These are phyloP conservation scores for Yamadazyma dendronema DNA, from an alignment of 1,139 yeast genomes.

Conservation along the genomic window DNA sequence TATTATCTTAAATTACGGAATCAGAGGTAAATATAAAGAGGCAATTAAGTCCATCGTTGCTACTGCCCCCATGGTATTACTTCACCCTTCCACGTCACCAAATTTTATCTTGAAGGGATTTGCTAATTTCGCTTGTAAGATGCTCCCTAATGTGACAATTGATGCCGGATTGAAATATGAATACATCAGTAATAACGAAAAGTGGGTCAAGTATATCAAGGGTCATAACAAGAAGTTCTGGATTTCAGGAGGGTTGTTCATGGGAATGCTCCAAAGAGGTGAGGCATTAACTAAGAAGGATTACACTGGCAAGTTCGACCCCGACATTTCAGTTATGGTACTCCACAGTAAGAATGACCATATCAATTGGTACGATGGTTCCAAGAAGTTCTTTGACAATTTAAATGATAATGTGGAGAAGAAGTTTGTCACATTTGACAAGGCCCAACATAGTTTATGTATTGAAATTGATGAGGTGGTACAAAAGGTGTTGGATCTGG, in stretches of 20 bases:
- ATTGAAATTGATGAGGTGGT: slow-evolving; percentile 43
- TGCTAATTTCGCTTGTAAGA: slow-evolving; percentile 47
- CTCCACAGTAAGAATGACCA: slow-evolving; percentile 41
- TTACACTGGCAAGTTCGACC: slow-evolving; percentile 42
- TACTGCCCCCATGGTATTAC: slow-evolving; percentile 64
- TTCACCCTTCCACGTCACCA: slow-evolving; percentile 62
- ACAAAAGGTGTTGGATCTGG: slow-evolving; percentile 20
- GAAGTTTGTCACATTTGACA: slow-evolving; percentile 26
- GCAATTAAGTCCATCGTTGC: slow-evolving; percentile 56
- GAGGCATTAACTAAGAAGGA: slow-evolving; percentile 43
- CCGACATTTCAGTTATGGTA: slow-evolving; percentile 47
- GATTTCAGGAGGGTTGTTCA: slow-evolving; percentile 41
- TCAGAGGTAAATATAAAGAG: slow-evolving; percentile 58
- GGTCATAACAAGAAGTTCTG: slow-evolving; percentile 40
- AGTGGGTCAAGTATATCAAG: slow-evolving; percentile 45
- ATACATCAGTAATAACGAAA: slow-evolving; percentile 53
- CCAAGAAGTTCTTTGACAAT: slow-evolving; percentile 45
- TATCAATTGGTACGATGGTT: slow-evolving; percentile 56
- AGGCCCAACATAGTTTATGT: slow-evolving; percentile 45
- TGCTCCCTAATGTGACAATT: slow-evolving; percentile 54
- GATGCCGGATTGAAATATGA: slow-evolving; percentile 57
- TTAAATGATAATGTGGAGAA: slow-evolving; percentile 30
- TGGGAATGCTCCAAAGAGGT: slow-evolving; percentile 70
- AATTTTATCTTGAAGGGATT: slow-evolving; percentile 42
- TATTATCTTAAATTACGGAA: slow-evolving; percentile 68